These are phyloP conservation scores for Gonium pectorale DNA, from an alignment of 139 green algal species.

Conservation along the genomic window DNA sequence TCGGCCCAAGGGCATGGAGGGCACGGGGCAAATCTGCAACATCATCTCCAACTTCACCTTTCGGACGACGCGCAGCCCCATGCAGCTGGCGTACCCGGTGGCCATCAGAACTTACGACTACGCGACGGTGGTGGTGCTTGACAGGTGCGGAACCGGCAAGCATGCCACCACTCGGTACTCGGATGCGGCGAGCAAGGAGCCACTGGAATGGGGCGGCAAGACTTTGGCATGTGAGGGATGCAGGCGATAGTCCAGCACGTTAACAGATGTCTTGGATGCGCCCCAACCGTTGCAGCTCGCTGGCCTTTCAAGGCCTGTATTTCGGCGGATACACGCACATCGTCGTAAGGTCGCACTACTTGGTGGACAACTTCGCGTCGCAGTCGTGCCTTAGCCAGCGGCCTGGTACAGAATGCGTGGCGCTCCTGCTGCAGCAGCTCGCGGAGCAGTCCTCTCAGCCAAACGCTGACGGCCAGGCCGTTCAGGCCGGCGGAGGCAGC, in stretches of 20 bases:
- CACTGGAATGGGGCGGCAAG: too few species aligned
- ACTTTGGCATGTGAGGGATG: too few species aligned
- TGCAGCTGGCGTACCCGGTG: neutral
- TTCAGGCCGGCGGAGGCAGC: too few species aligned
- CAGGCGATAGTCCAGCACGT: too few species aligned
- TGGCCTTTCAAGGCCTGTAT: constrained; percentile 20
- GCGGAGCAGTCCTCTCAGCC: neutral
- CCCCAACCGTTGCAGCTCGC: neutral
- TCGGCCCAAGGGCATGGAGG: neutral
- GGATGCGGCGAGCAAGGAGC: too few species aligned
- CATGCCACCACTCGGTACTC: neutral
- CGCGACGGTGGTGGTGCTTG: neutral
- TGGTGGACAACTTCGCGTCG: neutral
- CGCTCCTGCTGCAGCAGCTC: constrained; percentile 6
- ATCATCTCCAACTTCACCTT: neutral
- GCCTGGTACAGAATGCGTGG: neutral
- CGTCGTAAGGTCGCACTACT: neutral
- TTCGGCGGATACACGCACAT: neutral
- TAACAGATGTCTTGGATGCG: too few species aligned
- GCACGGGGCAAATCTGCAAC: neutral
- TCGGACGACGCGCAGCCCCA: neutral
- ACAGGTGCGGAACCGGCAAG: neutral
- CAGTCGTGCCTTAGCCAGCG: neutral
- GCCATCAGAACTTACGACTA: neutral
- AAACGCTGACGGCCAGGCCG: too few species aligned